Percentiles rank a stretch among this genome's conserved stretches.
phyloP scores from a whole-genome alignment of 1,284 basidiomycete species.

The Spongispora temasekensis region DNA sequence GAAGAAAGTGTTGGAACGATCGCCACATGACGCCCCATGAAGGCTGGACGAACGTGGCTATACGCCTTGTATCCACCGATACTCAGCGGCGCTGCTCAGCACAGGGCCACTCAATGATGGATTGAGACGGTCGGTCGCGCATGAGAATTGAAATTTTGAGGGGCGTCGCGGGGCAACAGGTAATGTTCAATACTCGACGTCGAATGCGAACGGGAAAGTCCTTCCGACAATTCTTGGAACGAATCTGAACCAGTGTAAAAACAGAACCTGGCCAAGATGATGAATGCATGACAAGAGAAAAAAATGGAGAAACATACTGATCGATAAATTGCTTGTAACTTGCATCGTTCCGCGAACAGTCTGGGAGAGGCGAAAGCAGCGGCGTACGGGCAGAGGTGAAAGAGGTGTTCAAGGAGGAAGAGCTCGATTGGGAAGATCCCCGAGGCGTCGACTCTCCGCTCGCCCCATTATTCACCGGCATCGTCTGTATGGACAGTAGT shows the following conservation, averaged over 20 bases:
- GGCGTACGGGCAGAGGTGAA: constrained; percentile 41
- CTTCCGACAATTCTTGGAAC: constrained; percentile 34
- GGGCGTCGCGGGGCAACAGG: constrained; percentile 35
- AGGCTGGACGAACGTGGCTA: no score
- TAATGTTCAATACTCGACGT: constrained; percentile 56
- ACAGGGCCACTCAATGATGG: constrained; percentile 2
- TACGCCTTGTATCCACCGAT: no score
- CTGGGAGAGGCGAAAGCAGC: constrained; percentile 36
- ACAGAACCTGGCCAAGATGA: constrained; percentile 56
- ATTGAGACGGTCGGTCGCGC: constrained; percentile 11
- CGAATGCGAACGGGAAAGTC: constrained; percentile 53
- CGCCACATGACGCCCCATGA: not conserved
- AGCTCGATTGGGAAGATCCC: constrained; percentile 44
- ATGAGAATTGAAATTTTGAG: constrained; percentile 13
- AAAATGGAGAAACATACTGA: constrained; percentile 47
- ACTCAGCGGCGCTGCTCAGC: not conserved
- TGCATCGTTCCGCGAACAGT: constrained; percentile 31
- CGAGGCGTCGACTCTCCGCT: constrained; percentile 62
- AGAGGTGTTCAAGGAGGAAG: constrained; percentile 31
- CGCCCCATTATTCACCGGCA: constrained; percentile 1
- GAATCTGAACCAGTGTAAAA: constrained; percentile 65
- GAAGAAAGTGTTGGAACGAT: not conserved
- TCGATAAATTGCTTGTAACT: constrained; percentile 64
- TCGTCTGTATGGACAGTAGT: constrained; percentile 20
- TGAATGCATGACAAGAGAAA: constrained; percentile 6